Base-by-base conservation (phyloP, 345 rosid genomes). In the Sisymbrium altissimum region DNA sequence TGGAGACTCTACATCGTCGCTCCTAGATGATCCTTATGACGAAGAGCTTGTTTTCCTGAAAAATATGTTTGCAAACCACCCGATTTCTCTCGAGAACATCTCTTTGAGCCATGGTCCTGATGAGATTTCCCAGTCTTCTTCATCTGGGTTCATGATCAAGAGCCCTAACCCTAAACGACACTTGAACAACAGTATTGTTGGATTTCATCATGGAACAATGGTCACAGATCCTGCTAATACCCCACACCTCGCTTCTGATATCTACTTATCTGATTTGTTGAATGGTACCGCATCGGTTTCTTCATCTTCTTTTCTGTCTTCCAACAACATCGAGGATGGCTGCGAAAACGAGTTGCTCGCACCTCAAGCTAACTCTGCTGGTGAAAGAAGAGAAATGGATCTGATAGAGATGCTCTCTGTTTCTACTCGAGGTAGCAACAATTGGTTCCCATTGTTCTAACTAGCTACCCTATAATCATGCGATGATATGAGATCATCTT, bases 381-480 rank as follows among this genome's bases (percentile, higher is more conserved):
- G 59, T 32, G 84, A 78, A 60, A 79, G 58, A 58, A 83, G 79
- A 66, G 97, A 93, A 73, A 89, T 91, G 92, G 98, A 93, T 80
- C 79, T 91, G 88, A 86, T 93, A n/a, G 98, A 93, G 88, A 90
- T 93, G 98, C 68, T 93, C 59, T 85, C 43, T 58, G 83, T 85
- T 73, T 81, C 84, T 74, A 52, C 59, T 63, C 79, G 69, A 35
- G 70, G 64, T 41, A 82, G 77, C 60, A 62, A 67, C 44, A 60
- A 65, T 15, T 43, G 71, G 79, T 73, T 50, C 27, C 72, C 57
- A 46, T 38, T 27, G 25, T 57, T 68, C 79, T 75, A 50, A 62
- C 35, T 32, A 32, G 35, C 19, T 18, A 58, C 33, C 6, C n/a
- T 21, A 74, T 27, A 60, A 66, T 66, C 52, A 48, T 73, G 45